Evolutionary conservation across 441 rosid genomes (phyloP).

Genomic region (Theobroma grandiflorum): DNA sequence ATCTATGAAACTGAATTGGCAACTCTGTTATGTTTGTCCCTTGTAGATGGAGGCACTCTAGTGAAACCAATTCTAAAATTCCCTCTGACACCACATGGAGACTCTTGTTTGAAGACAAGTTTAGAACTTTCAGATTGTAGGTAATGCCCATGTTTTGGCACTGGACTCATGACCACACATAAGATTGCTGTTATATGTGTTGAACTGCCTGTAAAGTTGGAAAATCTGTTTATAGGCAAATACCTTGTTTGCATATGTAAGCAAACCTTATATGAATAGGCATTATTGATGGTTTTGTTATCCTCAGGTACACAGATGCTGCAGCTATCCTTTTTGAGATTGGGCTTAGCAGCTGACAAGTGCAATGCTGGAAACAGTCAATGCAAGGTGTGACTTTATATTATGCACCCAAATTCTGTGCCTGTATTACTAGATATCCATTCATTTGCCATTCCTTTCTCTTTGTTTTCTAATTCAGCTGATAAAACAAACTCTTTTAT

Average conservation of each 20-base stretch:
- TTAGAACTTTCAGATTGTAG: too few relatives aligned
- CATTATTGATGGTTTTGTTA: slow-evolving; percentile 18
- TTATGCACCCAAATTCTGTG: slow-evolving; percentile 9
- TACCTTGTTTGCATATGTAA: background rate
- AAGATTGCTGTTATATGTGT: background rate
- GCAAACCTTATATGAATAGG: background rate
- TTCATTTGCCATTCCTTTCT: slow-evolving; percentile 12
- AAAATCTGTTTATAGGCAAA: background rate
- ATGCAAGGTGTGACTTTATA: slow-evolving; percentile 68
- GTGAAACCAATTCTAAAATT: too few relatives aligned
- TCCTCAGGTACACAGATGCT: slow-evolving; percentile 81
- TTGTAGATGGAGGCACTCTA: too few relatives aligned
- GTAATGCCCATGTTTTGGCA: background rate
- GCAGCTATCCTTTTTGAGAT: slow-evolving; percentile 72
- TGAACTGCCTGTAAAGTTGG: slow-evolving; percentile 11
- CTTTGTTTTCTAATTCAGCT: slow-evolving; percentile 15
- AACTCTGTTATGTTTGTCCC: too few relatives aligned
- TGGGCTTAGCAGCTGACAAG: slow-evolving; percentile 91
- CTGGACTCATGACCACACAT: background rate
- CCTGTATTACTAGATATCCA: slow-evolving; percentile 2
- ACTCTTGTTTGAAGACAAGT: background rate
- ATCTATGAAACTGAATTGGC: too few relatives aligned
- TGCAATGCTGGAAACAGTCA: slow-evolving; percentile 90
- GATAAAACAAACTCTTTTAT: too few relatives aligned
- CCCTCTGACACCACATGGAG: too few relatives aligned